Percentiles rank a stretch among this genome's conserved stretches.
Conservation (phyloP, 345 rosid genomes). For the Euclidium syriacum region DNA sequence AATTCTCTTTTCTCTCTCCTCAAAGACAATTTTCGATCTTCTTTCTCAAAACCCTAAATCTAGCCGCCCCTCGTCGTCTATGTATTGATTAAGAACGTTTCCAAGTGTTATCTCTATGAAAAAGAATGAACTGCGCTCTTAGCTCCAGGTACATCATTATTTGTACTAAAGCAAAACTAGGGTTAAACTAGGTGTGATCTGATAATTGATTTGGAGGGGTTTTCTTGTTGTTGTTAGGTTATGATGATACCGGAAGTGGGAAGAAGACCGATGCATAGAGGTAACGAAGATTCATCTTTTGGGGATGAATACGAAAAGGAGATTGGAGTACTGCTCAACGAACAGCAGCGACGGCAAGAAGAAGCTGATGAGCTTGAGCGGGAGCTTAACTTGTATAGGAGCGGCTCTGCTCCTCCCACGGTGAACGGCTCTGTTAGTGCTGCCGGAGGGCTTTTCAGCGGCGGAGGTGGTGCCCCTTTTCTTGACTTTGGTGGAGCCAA, state of each 20-base stretch:
- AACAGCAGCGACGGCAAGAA: constrained; percentile 45
- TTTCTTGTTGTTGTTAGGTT: not conserved
- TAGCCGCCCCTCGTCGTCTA: no score
- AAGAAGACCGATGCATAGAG: constrained; percentile 59
- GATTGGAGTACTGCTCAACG: constrained; percentile 50
- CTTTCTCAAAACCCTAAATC: no score
- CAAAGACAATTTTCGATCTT: no score
- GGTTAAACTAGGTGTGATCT: no score
- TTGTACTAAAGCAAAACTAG: no score
- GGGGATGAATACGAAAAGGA: constrained; percentile 73
- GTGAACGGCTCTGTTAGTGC: constrained; percentile 67
- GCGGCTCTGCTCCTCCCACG: constrained; percentile 79
- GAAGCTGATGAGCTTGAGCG: constrained; percentile 57
- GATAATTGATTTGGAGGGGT: not conserved
- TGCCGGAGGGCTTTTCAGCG: constrained; percentile 50
- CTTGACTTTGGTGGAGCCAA: constrained; percentile 37
- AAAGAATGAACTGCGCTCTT: no score
- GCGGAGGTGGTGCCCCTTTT: constrained; percentile 30
- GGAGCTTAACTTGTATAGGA: constrained; percentile 57
- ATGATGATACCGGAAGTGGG: constrained; percentile 5
- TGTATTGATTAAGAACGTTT: no score
- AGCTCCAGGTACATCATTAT: no score
- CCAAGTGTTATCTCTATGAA: no score
- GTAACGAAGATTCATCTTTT: constrained; percentile 59
- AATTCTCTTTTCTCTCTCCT: no score